Evolutionary conservation across 1,139 yeast species (phyloP), one percentile per base, ranked within the genome.

Genomic region (Yamadazyma diddensiae): DNA sequence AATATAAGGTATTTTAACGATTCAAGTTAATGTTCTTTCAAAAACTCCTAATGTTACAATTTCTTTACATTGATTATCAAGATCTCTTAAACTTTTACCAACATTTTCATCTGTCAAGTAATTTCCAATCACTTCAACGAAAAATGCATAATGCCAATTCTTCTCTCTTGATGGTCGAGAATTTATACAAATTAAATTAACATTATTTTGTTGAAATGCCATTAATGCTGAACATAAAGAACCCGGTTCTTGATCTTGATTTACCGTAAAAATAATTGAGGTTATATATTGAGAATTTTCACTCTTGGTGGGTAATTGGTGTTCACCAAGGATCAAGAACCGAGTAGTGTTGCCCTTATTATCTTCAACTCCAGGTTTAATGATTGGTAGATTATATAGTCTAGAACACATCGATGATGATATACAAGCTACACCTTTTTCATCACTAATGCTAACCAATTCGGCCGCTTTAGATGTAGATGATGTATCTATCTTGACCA

Each of bases 391-490:
- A 2, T 70, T 63, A 45, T 80, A 79, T 15, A 83, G 62, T 13
- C 65, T 62, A 3, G 92, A 77, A 9, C 96, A 92, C 44, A 79
- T 76, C 21, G 61, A 50, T 6, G 76, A 66, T 11, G 70, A 62
- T 36, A 62, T 70, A 54, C 79, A 74, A 40, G 70, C 77, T 39
- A 56, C 51, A 5, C 62, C 59, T 33, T 65, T 57, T 18, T 60
- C 47, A 6, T 50, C 50, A 31, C 72, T 70, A 12, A 59, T 41
- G 10, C 62, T 52, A 2, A 84, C 85, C 30, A 73, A 53, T 42
- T 78, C 79, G 1, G 94, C 96, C 0, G 97, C 97, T 44, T 72
- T 75, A 0, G 95, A 82, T 0, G 97, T 92, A 0, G 96, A 85
- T 3, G 74, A 67, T 1, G 82, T 70, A 55, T 88, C 95, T 8